Base-by-base conservation (phyloP, 176 grass and related monocot species). In the Oropetium thomaeum region DNA sequence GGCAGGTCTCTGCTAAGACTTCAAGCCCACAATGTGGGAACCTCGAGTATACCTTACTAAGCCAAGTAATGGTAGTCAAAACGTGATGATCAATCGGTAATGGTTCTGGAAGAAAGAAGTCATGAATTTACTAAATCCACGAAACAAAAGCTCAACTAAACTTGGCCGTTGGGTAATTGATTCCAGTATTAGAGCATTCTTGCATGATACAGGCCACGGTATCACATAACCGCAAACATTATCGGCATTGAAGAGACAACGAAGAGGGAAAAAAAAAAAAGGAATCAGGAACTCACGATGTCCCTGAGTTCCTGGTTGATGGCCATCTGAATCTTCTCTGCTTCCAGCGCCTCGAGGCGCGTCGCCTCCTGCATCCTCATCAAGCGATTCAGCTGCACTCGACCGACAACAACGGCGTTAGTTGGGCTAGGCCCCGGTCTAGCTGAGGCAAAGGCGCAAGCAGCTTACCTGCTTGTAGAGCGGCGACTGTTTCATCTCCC, bases 291-390 rank as follows among this genome's bases (percentile, higher is more conserved):
- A 47, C 86, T 90, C 60, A 99, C 96, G 8, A 95, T 90, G 44
- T 80, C 89, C 69, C 13, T 34, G 62, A 88, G 33, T 34, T 58
- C 45, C 70, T 86, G 73, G 45, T 87, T 47, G 75, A 88, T 76
- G 13, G 35, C 52, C 77, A 58, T 67, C 23, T 83, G 89, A 34
- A 86, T 80, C 76, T 82, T 79, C 54, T 99, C 92, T 35, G 77
- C 58, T 22, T 70, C 89, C 61, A 88, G 5, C 28, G 92, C 91
- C 38, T 47, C 69, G 10, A 90, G 79, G 14, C 96, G 89, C 55
- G 84, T 70, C 25, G 88, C 84, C 77, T 99, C 96, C 82, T 99
- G 91, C 82, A 84, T 84, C 76, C 74, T 79, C 96, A 95, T 99
- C 65, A 95, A 51, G 0, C 84, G 82, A 87, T 95, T 92, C 65